phyloP scores from a whole-genome alignment of 176 grass and related monocot species.

The Dactylis glomerata region DNA sequence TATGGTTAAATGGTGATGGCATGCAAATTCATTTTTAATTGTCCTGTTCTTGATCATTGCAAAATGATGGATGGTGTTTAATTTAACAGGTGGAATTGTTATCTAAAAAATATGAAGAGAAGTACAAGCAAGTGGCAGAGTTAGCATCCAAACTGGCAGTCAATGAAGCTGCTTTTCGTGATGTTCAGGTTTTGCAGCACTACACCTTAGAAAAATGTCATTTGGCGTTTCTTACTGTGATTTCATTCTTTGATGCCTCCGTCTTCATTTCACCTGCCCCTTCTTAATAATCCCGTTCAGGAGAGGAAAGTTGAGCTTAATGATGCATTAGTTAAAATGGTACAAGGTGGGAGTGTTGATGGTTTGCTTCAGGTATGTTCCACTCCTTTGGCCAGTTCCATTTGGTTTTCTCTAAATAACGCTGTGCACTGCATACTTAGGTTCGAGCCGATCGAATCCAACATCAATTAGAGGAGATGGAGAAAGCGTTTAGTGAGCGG shows the following conservation, averaged over 20 bases:
- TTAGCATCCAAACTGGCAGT: slow-evolving; percentile 89
- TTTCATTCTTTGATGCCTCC: slow-evolving; percentile 17
- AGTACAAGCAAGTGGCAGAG: slow-evolving; percentile 97
- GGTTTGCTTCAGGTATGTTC: slow-evolving; percentile 90
- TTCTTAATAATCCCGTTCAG: slow-evolving; percentile 36
- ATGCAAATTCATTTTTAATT: not conserved
- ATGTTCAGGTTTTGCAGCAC: slow-evolving; percentile 65
- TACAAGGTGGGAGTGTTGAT: slow-evolving; percentile 96
- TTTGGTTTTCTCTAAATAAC: slow-evolving; percentile 19
- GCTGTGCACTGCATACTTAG: slow-evolving; percentile 30
- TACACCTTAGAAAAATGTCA: slow-evolving; percentile 4
- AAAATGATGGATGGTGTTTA: slow-evolving; percentile 16
- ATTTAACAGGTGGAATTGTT: slow-evolving; percentile 79
- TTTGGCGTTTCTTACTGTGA: not conserved
- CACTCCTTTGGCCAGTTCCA: slow-evolving; percentile 6
- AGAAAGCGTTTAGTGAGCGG: slow-evolving; percentile 83
- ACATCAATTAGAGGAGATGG: slow-evolving; percentile 91
- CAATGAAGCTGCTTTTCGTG: slow-evolving; percentile 77
- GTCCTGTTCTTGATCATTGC: not conserved
- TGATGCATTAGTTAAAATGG: slow-evolving; percentile 95
- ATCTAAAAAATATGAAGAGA: slow-evolving; percentile 97
- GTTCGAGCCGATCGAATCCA: slow-evolving; percentile 98
- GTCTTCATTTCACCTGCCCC: slow-evolving; percentile 20
- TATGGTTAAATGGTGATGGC: slow-evolving; percentile 19
- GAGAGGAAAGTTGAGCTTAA: slow-evolving; percentile 94